Conservation (phyloP, 805 yeast genomes). For the Candida schatavii region DNA sequence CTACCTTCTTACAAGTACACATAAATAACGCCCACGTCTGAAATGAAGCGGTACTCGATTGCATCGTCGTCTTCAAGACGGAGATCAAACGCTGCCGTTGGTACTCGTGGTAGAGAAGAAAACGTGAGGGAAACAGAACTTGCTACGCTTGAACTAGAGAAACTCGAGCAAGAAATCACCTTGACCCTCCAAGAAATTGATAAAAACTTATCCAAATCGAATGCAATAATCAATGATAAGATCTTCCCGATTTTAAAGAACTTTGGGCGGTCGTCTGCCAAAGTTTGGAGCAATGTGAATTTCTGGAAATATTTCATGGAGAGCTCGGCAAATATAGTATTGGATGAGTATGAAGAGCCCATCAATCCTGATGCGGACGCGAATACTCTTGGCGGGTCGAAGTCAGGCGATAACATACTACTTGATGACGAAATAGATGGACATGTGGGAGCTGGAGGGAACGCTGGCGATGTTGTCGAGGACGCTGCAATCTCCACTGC, state of each 20-base stretch:
- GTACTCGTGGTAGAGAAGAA: slow-evolving; percentile 6
- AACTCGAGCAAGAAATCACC: slow-evolving; percentile 77
- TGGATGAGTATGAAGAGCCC: slow-evolving; percentile 51
- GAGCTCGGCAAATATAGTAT: slow-evolving; percentile 64
- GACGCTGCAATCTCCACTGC: slow-evolving; percentile 4
- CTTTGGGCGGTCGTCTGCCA: slow-evolving; percentile 56
- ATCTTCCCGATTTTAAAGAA: slow-evolving; percentile 65
- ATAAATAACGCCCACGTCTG: no score
- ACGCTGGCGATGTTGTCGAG: slow-evolving; percentile 1
- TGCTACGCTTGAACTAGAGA: slow-evolving; percentile 46
- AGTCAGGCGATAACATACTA: slow-evolving; percentile 12
- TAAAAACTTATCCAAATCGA: slow-evolving; percentile 64
- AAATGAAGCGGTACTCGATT: slow-evolving; percentile 35
- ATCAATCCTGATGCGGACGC: slow-evolving; percentile 18
- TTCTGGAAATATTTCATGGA: slow-evolving; percentile 82
- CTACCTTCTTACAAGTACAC: no score
- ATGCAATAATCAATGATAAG: slow-evolving; percentile 62
- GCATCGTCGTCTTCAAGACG: slow-evolving; percentile 33
- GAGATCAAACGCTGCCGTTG: slow-evolving; percentile 21
- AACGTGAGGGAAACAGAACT: slow-evolving; percentile 13
- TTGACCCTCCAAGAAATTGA: slow-evolving; percentile 76
- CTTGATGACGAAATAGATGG: slow-evolving; percentile 17
- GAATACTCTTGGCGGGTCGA: slow-evolving; percentile 19
- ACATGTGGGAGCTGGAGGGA: slow-evolving; percentile 7
- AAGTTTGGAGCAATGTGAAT: slow-evolving; percentile 62